Evolutionary conservation across 164 flowering plant genomes (phyloP).

Genomic region (Umbellularia californica): DNA sequence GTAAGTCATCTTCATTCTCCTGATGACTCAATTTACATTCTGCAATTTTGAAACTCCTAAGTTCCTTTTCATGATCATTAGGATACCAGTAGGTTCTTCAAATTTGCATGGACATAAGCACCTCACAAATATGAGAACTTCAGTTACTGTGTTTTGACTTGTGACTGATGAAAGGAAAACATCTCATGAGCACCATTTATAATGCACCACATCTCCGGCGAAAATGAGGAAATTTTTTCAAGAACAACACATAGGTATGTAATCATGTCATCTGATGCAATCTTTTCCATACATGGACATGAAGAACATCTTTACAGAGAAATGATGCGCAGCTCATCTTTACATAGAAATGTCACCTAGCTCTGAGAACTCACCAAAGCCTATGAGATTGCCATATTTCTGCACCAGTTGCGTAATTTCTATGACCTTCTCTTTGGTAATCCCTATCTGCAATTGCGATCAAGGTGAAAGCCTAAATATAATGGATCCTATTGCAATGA

Average conservation of each 20-base stretch:
- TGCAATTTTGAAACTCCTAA: too few species aligned
- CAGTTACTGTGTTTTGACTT: neutral
- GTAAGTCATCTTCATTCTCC: too few species aligned
- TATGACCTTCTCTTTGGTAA: constrained; percentile 60
- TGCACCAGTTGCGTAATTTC: constrained; percentile 47
- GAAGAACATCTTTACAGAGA: neutral
- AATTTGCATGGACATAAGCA: neutral
- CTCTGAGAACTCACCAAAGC: constrained; percentile 57
- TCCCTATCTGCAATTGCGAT: constrained; percentile 52
- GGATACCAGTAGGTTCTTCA: too few species aligned
- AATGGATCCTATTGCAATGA: neutral
- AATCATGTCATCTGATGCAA: neutral
- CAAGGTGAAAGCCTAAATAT: neutral
- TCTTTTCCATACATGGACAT: neutral
- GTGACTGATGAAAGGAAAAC: neutral
- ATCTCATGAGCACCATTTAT: neutral
- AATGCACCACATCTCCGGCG: neutral
- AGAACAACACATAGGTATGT: neutral
- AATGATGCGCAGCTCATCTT: neutral
- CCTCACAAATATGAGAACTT: neutral
- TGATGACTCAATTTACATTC: too few species aligned
- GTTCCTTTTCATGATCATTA: too few species aligned
- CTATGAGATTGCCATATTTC: constrained; percentile 71
- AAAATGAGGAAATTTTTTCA: too few species aligned
- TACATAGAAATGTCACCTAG: neutral